Base-by-base conservation (phyloP, 371 early-diverging fungal species). In the Mucor saturninus region DNA sequence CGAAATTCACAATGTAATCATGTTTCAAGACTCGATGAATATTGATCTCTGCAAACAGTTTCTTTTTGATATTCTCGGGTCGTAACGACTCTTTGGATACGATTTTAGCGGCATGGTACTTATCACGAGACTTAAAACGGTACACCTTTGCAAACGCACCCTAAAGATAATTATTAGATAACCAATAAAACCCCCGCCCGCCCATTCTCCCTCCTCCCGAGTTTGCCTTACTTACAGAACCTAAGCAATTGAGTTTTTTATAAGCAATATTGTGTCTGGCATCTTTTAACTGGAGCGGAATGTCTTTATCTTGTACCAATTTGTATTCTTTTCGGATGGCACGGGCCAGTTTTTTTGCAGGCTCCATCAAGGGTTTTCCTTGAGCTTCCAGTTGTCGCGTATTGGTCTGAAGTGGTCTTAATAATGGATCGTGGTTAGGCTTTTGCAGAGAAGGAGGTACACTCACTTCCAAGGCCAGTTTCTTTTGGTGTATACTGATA, bases 91-190 rank as follows among this genome's bases (percentile, higher is more conserved):
- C 59, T 64, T 93, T 93, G 38, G 84, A 67, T 29, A 96, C 85
- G 5, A 93, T 89, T 78, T 97, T 97, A 31, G 88, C 89, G 6
- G 97, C 97, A 67, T 79, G 88, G 3, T 73, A 69, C 7, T 77
- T 74, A 26, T 71, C 64, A 9, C 68, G 49, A 52, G 84, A 76
- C 13, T 32, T 53, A 63, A 61, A 4, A 90, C 91, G 61, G 86
- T 79, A 75, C 88, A 94, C 94, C 61, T 87, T 83, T 0, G 97
- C 97, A 84, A 97, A 97, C 10, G 95, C 97, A 48, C 98, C 95
- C 94, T 91, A 68, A 10, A 39, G 29, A 32, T 26, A 42, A 30
- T 21, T 21, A 21, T 21, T 21, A 21, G 1, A 1, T 21, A 21
- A 21, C 21, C 21, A 21, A 21, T 21, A 21, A 21, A 21, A 21